Percentiles rank a stretch among this genome's conserved stretches.
Evolutionary conservation across 768 basidiomycete genomes (phyloP).

Genomic region (Amanita jacksonii): DNA sequence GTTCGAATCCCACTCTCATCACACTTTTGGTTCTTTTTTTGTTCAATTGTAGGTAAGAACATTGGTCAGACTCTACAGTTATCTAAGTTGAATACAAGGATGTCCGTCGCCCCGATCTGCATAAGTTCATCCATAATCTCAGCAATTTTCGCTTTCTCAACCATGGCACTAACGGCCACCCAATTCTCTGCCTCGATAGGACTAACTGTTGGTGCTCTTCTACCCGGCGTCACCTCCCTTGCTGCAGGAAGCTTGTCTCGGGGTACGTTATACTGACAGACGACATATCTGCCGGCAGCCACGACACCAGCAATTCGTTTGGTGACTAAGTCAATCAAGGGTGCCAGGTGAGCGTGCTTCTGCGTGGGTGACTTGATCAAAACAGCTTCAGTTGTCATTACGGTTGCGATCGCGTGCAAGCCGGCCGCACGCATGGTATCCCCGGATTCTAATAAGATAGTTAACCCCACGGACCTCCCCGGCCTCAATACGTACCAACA

Average conservation of each 20-base stretch:
- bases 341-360: slow-evolving; percentile 52
- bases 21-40: slow-evolving; percentile 15
- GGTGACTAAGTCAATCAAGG: slow-evolving; percentile 72
- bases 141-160: slow-evolving; percentile 73
- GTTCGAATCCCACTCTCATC: slow-evolving; percentile 54
- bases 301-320: slow-evolving; percentile 88
- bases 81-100: slow-evolving; percentile 81
- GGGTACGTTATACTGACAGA: slow-evolving; percentile 89
- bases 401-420: slow-evolving; percentile 83
- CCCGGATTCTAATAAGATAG: slow-evolving; percentile 66
- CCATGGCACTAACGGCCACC: slow-evolving; percentile 91
- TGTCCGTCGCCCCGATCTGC: slow-evolving; percentile 79
- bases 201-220: slow-evolving; percentile 81
- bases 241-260: slow-evolving; percentile 55
- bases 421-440: slow-evolving; percentile 99
- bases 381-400: slow-evolving; percentile 80
- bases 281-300: slow-evolving; percentile 77
- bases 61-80: slow-evolving; percentile 78
- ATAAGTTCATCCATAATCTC: slow-evolving; percentile 84
- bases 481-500: slow-evolving; percentile 52
- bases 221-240: slow-evolving; percentile 72
- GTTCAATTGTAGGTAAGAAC: no score
- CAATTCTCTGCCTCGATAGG: slow-evolving; percentile 77
- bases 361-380: slow-evolving; percentile 72
- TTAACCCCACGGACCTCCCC: background rate